Percentiles rank a stretch among this genome's conserved stretches.
phyloP scores from a whole-genome alignment of 75 land plant genomes.

The Sequoia sempervirens region DNA sequence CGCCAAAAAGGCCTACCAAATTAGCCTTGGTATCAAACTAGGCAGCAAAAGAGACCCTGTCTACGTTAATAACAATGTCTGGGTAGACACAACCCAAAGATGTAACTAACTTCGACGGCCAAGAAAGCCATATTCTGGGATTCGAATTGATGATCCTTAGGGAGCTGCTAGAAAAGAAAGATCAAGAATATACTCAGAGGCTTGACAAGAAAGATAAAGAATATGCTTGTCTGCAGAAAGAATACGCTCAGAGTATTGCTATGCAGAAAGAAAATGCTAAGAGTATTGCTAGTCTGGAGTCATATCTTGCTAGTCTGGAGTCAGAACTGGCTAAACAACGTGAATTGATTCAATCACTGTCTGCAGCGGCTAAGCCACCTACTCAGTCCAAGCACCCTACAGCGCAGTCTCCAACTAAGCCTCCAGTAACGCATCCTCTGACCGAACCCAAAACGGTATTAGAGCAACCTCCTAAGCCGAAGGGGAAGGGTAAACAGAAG shows the following conservation, averaged over 20 bases:
- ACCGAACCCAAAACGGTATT: neutral
- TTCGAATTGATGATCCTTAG: neutral
- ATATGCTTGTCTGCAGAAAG: too few relatives aligned
- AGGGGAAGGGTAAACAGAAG: neutral
- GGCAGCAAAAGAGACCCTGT: neutral
- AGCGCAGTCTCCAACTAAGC: neutral
- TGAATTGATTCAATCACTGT: neutral
- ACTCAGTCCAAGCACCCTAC: neutral
- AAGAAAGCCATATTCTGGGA: slow-evolving; percentile 1
- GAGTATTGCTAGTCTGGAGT: neutral
- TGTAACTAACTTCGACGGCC: neutral
- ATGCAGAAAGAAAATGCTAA: neutral
- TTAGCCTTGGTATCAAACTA: neutral
- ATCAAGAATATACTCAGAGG: too few relatives aligned
- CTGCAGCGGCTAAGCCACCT: neutral
- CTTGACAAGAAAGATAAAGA: too few relatives aligned
- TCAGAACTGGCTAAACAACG: neutral
- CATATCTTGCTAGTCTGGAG: neutral
- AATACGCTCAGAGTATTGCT: too few relatives aligned
- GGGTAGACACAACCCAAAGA: slow-evolving; percentile 8
- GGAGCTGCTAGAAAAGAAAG: neutral
- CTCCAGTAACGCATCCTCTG: neutral
- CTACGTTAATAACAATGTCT: slow-evolving; percentile 1
- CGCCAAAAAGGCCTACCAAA: neutral
- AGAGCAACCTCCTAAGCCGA: neutral